Evolutionary conservation across 2,329 filamentous ascomycete genomes (phyloP), one percentile per base, ranked within the genome.

Genomic region (Epichloe typhina): DNA sequence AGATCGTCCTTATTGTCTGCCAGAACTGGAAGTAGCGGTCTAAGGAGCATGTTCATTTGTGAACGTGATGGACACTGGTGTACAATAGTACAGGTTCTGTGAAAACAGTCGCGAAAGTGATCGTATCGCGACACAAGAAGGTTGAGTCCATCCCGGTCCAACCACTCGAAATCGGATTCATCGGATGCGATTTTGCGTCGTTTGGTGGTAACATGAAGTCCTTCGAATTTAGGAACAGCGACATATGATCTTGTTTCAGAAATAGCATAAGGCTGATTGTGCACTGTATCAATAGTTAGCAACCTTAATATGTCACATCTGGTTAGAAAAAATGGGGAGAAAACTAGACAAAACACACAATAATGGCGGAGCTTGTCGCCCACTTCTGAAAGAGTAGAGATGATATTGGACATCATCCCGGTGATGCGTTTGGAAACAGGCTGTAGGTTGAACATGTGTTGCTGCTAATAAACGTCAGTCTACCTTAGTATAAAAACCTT

Each of bases 361-460:
- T 60, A 53, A 50, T 53, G 59, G 42, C 54, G 50, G 36, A 64
- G 46, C 49, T 46, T 58, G 31, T 59, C 60, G 21, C 61, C 53
- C n/a, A 65, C 38, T 49, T 57, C 58, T 37, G 60, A 53, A 23
- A 64, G 47, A 35, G 59, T 60, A 31, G 58, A 54, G 42, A 55
- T 55, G 49, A 64, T 46, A 42, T 50, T 57, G 43, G 58, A 55
- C 55, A 65, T 63, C 60, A 65, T 65, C 59, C 57, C 58, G 57
- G 56, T 50, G 49, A 63, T 46, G 53, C 54, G 57, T 56, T 54
- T 53, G 51, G 56, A 43, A 31, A 59, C 40, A 43, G 37, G 46
- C 39, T 43, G 54, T 49, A 44, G 48, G 55, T 45, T 55, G 47
- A 53, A 58, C 62, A 64, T 63, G 45, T 51, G 54, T 44, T 52